These are phyloP conservation scores for Neurospora sp. DNA, from an alignment of 495 filamentous ascomycete genomes.

Conservation along the genomic window DNA sequence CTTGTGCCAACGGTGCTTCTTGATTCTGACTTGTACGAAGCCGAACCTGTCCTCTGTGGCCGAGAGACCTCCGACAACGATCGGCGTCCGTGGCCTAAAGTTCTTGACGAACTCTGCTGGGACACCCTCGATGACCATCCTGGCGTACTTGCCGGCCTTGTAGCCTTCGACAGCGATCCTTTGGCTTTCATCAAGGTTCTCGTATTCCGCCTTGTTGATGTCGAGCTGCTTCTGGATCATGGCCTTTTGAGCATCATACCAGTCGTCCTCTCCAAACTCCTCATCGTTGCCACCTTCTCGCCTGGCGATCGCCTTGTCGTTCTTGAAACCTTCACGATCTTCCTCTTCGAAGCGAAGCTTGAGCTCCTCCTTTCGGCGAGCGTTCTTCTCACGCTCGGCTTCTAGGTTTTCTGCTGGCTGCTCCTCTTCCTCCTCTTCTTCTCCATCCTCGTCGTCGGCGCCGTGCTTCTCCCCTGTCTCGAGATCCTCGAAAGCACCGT, in stretches of 20 bases:
- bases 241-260: constrained; percentile 96
- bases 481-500: constrained; percentile 83
- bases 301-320: constrained; percentile 65
- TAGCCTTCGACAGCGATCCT: constrained; percentile 78
- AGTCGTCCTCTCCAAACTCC: constrained; percentile 93
- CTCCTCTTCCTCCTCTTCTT: constrained; percentile 22
- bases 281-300: constrained; percentile 49
- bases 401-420: constrained; percentile 26
- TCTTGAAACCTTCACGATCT: constrained; percentile 84
- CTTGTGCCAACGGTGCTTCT: constrained; percentile 97
- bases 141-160: constrained; percentile 87
- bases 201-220: constrained; percentile 91
- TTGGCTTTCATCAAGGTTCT: constrained; percentile 67
- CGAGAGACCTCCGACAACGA: constrained; percentile 81
- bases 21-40: constrained; percentile 90
- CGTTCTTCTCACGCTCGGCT: constrained; percentile 83
- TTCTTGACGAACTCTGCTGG: constrained; percentile 84
- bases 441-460: constrained; percentile 17
- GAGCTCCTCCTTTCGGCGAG: constrained; percentile 84
- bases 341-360: constrained; percentile 94
- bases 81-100: constrained; percentile 75
- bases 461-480: constrained; percentile 61
- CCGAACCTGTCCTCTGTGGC: constrained; percentile 92
- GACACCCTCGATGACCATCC: constrained; percentile 77
- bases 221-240: constrained; percentile 85